Evolutionary conservation across 257 asterid species (phyloP), one percentile per base, ranked within the genome.

Genomic region (Orobanche coerulescens): DNA sequence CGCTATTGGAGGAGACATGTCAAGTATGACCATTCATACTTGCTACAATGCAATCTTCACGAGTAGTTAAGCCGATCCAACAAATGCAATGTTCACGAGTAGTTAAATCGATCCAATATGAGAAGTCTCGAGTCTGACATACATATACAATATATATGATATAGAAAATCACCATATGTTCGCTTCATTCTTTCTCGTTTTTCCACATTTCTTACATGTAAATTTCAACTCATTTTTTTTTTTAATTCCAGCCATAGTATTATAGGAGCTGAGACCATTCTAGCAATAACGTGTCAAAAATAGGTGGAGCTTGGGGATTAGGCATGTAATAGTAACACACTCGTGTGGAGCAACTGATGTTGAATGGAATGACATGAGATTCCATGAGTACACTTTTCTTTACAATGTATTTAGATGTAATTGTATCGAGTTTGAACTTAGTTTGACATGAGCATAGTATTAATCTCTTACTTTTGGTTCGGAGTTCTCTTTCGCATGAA

Each of bases 21-120:
- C 58, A 75, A 78, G 37, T 83, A 74, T 23, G 94, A 86, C 53
- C 95, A 82, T 71, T 95, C 96, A 0, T 73, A 70, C 70, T 64
- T 92, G 54, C 94, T 81, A 63, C 94, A 86, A 48, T 93, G 99
- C 75, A 89, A 93, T 59, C 73, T 92, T 70, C 96, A 82, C 12
- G 74, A 67, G 26, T 85, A 81, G 76, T 52, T 61, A n/a, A n/a
- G n/a, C n/a, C n/a, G n/a, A n/a, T n/a, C n/a, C n/a, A n/a, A n/a
- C n/a, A n/a, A 86, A 48, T 93, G 99, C 75, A 89, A 93, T 59
- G 74, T 92, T 70, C 96, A 82, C 12, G 74, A 67, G 26, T 85
- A 50, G 80, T 44, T 68, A 65, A 18, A 40, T 23, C 53, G 48
- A 37, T 47, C 36, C 24, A 56, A 43, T 26, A 33, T 40, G 60